These are phyloP conservation scores for Fraxinus baroniana DNA, from an alignment of 305 asterid genomes.

Conservation along the genomic window DNA sequence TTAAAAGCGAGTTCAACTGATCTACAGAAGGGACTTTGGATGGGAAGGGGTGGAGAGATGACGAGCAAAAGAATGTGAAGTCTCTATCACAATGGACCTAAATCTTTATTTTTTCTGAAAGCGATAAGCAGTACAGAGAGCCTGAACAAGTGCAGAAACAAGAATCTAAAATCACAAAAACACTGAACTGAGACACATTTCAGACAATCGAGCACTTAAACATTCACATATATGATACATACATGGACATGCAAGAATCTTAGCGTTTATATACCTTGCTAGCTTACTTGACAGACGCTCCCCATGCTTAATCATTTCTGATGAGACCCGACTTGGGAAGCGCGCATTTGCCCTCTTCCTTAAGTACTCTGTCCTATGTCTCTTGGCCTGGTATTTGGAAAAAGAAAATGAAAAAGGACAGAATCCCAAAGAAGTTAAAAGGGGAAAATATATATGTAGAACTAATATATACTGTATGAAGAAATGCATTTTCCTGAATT, in stretches of 20 bases:
- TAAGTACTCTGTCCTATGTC: conserved; percentile 27
- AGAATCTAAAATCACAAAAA: not conserved
- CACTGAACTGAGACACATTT: not conserved
- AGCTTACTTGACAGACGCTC: conserved; percentile 20
- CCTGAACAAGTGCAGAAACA: not conserved
- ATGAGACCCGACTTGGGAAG: not conserved
- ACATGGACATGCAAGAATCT: conserved; percentile 10
- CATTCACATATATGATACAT: not conserved
- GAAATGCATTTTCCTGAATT: not conserved
- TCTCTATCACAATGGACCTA: not conserved
- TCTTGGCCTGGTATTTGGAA: conserved; percentile 17
- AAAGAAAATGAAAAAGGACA: not conserved
- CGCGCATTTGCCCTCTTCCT: conserved; percentile 21
- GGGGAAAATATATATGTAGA: not conserved
- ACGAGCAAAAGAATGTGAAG: not conserved
- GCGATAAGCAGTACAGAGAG: not conserved
- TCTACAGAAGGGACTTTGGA: not conserved
- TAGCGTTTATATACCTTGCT: conserved; percentile 23
- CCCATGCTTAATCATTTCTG: conserved; percentile 20
- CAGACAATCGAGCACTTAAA: not conserved
- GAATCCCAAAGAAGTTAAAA: not conserved
- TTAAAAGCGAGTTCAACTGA: not conserved
- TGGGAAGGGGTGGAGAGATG: not conserved
- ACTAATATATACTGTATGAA: not conserved
- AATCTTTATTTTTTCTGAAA: not conserved